Percentiles rank a stretch among this genome's conserved stretches.
phyloP scores from a whole-genome alignment of 2,329 filamentous ascomycete species.

The Gliomastix tumulicola region DNA sequence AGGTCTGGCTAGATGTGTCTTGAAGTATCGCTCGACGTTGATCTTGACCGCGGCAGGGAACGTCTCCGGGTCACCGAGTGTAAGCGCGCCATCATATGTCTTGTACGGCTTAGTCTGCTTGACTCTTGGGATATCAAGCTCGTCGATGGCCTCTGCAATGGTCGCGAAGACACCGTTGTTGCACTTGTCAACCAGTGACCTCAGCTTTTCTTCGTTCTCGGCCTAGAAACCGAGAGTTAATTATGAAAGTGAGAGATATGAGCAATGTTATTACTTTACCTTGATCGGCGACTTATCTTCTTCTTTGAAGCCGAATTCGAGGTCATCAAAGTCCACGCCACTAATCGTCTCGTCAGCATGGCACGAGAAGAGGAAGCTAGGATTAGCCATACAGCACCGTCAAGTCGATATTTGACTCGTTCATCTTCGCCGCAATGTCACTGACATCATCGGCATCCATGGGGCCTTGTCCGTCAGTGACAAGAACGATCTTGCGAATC shows the following conservation, averaged over 20 bases:
- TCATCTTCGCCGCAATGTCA: conserved; percentile 67
- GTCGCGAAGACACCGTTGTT: conserved; percentile 70
- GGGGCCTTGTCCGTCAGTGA: conserved; percentile 72
- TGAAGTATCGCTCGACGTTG: conserved; percentile 84
- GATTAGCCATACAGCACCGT: conserved; percentile 59
- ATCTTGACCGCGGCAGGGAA: conserved; percentile 74
- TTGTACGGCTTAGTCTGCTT: conserved; percentile 72
- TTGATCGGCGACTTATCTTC: conserved; percentile 73
- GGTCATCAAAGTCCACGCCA: conserved; percentile 89
- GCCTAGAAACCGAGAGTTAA: conserved; percentile 15
- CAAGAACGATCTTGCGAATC: conserved; percentile 70
- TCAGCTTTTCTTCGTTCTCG: conserved; percentile 66
- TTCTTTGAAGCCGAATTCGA: conserved; percentile 86
- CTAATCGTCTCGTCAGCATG: conserved; percentile 29
- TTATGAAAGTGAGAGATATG: not conserved
- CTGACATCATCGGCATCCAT: conserved; percentile 68
- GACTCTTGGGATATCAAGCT: conserved; percentile 68
- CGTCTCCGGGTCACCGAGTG: conserved; percentile 67
- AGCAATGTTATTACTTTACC: conserved; percentile 30
- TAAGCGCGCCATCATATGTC: conserved; percentile 72
- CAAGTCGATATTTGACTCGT: conserved; percentile 69
- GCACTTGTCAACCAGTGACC: conserved; percentile 58
- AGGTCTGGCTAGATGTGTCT: conserved; percentile 69
- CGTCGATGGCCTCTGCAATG: conserved; percentile 74
- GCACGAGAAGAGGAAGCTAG: not conserved